Percentiles rank a stretch among this genome's conserved stretches.
phyloP scores from a whole-genome alignment of 2,329 filamentous ascomycete genomes.

The Penicillium sp. region DNA sequence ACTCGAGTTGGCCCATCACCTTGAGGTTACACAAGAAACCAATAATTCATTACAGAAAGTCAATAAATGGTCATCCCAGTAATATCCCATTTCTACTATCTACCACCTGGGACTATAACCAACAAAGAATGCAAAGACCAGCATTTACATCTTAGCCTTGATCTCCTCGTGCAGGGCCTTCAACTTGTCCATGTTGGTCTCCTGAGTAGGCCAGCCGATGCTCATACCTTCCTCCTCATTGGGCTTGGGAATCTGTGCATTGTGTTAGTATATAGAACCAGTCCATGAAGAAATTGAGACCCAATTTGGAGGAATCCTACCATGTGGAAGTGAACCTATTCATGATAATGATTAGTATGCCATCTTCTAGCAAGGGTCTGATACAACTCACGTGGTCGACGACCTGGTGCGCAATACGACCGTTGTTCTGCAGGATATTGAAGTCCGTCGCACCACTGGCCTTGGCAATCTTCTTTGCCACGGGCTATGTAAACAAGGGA shows the following conservation, averaged over 20 bases:
- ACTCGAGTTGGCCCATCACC: neutral
- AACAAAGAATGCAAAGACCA: neutral
- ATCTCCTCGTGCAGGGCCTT: slow-evolving; percentile 79
- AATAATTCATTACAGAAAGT: neutral
- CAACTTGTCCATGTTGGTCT: slow-evolving; percentile 77
- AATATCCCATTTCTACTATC: neutral
- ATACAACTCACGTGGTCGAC: slow-evolving; percentile 76
- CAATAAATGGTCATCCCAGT: neutral
- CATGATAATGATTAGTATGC: slow-evolving; percentile 3
- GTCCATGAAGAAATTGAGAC: neutral
- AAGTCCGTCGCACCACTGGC: slow-evolving; percentile 78
- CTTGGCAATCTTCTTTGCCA: slow-evolving; percentile 81
- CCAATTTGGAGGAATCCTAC: slow-evolving; percentile 47
- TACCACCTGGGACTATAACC: slow-evolving; percentile 6
- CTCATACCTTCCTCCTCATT: slow-evolving; percentile 77
- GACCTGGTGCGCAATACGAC: slow-evolving; percentile 82
- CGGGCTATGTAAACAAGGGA: slow-evolving; percentile 53
- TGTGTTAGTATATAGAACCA: slow-evolving; percentile 1
- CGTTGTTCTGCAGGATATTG: slow-evolving; percentile 97
- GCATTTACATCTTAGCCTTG: slow-evolving; percentile 80
- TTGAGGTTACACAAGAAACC: neutral
- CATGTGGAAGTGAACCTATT: slow-evolving; percentile 89
- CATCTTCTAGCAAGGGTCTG: neutral
- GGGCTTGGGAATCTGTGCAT: slow-evolving; percentile 82
- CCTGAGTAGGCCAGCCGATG: slow-evolving; percentile 75